These are phyloP conservation scores for Trifolium fragiferum DNA, from an alignment of 306 rosid genomes.

Conservation along the genomic window DNA sequence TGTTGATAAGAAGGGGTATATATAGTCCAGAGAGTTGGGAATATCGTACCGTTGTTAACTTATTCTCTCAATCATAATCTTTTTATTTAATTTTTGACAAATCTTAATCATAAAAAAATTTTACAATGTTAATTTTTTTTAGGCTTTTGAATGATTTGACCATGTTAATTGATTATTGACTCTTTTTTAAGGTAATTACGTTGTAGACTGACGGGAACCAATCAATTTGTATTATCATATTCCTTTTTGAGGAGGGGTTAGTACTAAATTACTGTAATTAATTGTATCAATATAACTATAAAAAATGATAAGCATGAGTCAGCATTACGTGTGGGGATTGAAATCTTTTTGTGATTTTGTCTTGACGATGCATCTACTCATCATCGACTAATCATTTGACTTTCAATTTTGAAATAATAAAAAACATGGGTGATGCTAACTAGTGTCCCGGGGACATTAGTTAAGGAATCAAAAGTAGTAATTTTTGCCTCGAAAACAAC, in stretches of 20 bases:
- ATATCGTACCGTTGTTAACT: not conserved
- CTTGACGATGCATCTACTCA: conserved; percentile 31
- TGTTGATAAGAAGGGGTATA: conserved; percentile 37
- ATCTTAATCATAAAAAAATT: not conserved
- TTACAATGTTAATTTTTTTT: no score
- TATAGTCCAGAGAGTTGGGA: conserved; percentile 54
- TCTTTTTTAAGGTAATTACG: no score
- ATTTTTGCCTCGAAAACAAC: no score
- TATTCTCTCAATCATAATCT: not conserved
- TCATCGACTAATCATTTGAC: not conserved
- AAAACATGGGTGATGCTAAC: no score
- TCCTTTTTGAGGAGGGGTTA: no score
- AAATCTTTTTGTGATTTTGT: not conserved
- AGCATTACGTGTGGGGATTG: conserved; percentile 11
- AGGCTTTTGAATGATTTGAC: no score
- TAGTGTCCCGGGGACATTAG: no score
- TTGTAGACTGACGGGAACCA: no score
- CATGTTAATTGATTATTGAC: no score
- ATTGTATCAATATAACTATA: not conserved
- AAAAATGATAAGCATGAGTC: conserved; percentile 33
- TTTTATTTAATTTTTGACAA: not conserved
- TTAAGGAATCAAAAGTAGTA: no score
- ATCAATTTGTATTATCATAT: not conserved
- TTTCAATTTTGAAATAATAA: no score
- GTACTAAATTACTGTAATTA: no score